Base-by-base conservation (phyloP, 225 moss, liverwort and hornwort species). In the Bryum argenteum region DNA sequence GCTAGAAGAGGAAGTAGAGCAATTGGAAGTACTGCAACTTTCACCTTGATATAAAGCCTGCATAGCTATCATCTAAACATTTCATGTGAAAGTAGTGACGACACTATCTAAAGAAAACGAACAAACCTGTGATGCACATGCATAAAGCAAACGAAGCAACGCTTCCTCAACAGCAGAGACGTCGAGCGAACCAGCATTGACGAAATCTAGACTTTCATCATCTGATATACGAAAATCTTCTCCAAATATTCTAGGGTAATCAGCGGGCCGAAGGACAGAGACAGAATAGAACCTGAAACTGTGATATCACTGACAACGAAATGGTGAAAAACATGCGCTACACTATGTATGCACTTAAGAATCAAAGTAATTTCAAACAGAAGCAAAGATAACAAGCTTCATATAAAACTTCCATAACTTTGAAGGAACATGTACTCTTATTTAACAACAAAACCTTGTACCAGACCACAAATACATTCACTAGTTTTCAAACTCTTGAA, bases 161-260 rank as follows among this genome's bases (percentile, higher is more conserved):
- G 91, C 89, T 79, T 95, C 95, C 82, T 95, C 95, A 78, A 95
- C 91, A 61, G 83, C 78, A 71, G 92, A 67, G n/a, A 87, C 75
- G 68, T 92, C 92, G 24, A 95, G 73, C 41, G 80, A 81, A 72
- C 83, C 79, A 42, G 83, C 67, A 78, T 79, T 77, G 78, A 71
- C 73, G 58, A 93, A 86, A 74, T 93, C 93, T 61, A 81, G 43
- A 68, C 77, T 83, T 55, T 93, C 92, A 65, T 95, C 92, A 54
- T 86, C 92, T 61, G 70, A 59, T 61, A 80, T 66, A 26, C 82
- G 81, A 72, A 88, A 93, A 50, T 89, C 95, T 70, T 95, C 95
- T 66, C 95, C 95, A 77, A 89, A 91, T 20, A 95, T 79, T 77
- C 80, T 89, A 56, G 91, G 89, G 73, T 91, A 95, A 83, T 95